These are phyloP conservation scores for Plasmodium chabaudi DNA, from an alignment of 169 alveolate species.

Conservation along the genomic window DNA sequence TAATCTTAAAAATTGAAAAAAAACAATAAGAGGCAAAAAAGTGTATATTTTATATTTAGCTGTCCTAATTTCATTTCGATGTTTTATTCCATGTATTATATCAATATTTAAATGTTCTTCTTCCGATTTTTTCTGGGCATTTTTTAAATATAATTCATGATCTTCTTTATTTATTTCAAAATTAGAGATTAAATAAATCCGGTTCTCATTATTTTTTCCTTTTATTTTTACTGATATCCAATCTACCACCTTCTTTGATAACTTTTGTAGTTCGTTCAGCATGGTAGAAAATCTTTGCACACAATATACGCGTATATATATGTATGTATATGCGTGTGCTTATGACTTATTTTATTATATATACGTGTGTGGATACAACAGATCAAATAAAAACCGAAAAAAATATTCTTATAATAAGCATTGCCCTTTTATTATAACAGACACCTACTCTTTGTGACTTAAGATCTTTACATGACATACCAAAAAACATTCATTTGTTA, in stretches of 20 bases:
- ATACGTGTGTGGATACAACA: too few species aligned
- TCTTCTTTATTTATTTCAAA: slow-evolving; percentile 54
- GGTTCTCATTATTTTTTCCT: slow-evolving; percentile 36
- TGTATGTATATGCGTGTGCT: neutral
- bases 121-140: slow-evolving; percentile 40
- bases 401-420: too few species aligned
- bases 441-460: too few species aligned
- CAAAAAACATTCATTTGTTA: too few species aligned
- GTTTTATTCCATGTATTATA: slow-evolving; percentile 66
- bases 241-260: slow-evolving; percentile 15
- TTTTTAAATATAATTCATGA: slow-evolving; percentile 43
- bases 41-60: slow-evolving; percentile 78
- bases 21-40: slow-evolving; percentile 78
- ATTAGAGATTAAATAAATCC: slow-evolving; percentile 54
- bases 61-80: slow-evolving; percentile 75
- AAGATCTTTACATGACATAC: too few species aligned
- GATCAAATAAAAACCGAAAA: too few species aligned
- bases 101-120: slow-evolving; percentile 74
- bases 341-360: neutral
- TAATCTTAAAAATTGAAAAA: slow-evolving; percentile 82
- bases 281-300: neutral
- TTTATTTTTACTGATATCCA: slow-evolving; percentile 40
- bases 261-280: neutral
- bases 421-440: too few species aligned
- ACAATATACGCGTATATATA: neutral